A percentile compares a stretch with the other conserved stretches of the same genome.
phyloP scores from a whole-genome alignment of 1,139 yeast genomes.

The Scheffersomyces titani region DNA sequence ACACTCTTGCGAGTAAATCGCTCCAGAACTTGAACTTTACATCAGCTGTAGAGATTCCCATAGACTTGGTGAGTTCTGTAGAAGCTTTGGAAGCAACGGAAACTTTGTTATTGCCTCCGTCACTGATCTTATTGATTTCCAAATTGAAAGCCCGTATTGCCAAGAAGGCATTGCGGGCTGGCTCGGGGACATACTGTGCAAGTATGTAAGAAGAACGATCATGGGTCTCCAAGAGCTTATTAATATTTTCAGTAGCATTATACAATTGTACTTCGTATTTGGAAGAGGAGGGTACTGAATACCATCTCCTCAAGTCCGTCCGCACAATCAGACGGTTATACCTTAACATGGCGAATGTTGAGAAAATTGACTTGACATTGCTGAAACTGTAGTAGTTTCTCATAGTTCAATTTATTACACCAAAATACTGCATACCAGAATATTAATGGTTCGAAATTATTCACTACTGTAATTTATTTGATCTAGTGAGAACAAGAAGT shows the following conservation, averaged over 20 bases:
- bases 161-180: slow-evolving; percentile 63
- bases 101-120: slow-evolving; percentile 39
- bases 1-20: slow-evolving; percentile 48
- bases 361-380: neutral
- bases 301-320: neutral
- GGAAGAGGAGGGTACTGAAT: neutral
- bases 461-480: neutral
- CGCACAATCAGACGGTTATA: neutral
- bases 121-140: slow-evolving; percentile 63
- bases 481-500: neutral
- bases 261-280: slow-evolving; percentile 23
- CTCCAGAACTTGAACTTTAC: slow-evolving; percentile 66
- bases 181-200: slow-evolving; percentile 70
- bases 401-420: neutral
- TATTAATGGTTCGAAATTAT: neutral
- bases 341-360: neutral
- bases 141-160: slow-evolving; percentile 71
- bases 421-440: neutral
- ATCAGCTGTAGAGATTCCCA: slow-evolving; percentile 51
- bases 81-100: slow-evolving; percentile 36
- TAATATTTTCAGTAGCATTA: slow-evolving; percentile 47
- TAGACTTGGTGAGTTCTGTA: slow-evolving; percentile 25
- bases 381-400: neutral
- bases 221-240: slow-evolving; percentile 37
- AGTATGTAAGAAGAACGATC: slow-evolving; percentile 71